Evolutionary conservation across 305 asterid genomes (phyloP).

Genomic region (Fraxinus xanthoxyloides): DNA sequence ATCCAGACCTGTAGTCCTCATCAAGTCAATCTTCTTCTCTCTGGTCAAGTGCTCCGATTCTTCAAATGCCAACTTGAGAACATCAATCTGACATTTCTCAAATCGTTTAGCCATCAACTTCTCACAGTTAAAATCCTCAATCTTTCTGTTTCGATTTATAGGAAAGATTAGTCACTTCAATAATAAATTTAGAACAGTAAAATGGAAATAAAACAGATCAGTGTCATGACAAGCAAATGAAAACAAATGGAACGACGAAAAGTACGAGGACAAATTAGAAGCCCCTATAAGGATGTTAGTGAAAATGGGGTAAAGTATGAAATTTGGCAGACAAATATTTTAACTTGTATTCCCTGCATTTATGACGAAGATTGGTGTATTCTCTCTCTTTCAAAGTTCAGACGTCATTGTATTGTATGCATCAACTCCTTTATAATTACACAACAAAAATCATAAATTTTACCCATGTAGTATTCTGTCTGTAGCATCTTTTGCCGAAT

Average conservation of each 20-base stretch:
- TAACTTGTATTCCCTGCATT: background rate
- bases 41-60: background rate
- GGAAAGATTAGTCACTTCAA: background rate
- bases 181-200: background rate
- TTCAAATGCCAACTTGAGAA: slow-evolving; percentile 12
- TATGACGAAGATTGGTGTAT: background rate
- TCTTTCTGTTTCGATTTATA: background rate
- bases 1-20: background rate
- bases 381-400: background rate
- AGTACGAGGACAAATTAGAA: background rate
- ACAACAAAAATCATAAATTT: background rate
- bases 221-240: background rate
- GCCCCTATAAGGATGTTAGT: background rate
- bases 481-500: background rate
- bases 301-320: background rate
- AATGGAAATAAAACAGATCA: background rate
- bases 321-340: background rate
- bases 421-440: background rate
- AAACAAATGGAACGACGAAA: background rate
- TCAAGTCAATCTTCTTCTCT: background rate
- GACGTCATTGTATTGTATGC: background rate
- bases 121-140: background rate
- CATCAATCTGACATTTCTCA: slow-evolving; percentile 9
- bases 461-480: background rate
- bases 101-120: slow-evolving; percentile 14